These are phyloP conservation scores for Gossypium lobatum DNA, from an alignment of 441 rosid genomes.

Conservation along the genomic window DNA sequence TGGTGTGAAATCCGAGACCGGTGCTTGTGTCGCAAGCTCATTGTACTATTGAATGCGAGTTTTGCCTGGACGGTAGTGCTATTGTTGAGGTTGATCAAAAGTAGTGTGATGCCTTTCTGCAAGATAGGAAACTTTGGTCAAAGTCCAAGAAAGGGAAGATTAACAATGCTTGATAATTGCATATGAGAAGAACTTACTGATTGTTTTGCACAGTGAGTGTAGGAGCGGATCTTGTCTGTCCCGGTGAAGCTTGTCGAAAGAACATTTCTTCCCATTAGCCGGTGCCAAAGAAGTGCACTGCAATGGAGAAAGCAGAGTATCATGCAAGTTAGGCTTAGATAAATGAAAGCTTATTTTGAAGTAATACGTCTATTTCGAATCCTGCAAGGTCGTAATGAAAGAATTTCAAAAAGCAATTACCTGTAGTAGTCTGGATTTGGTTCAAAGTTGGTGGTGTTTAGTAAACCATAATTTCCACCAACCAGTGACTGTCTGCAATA, in stretches of 20 bases:
- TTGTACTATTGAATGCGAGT: conserved; percentile 36
- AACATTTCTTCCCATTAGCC: conserved; percentile 72
- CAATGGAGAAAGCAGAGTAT: conserved; percentile 24
- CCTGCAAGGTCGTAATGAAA: background rate
- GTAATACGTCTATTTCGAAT: background rate
- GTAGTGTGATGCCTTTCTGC: conserved; percentile 73
- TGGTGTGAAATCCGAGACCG: background rate
- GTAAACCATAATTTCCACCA: conserved; percentile 92
- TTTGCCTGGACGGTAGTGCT: conserved; percentile 42
- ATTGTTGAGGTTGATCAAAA: conserved; percentile 75
- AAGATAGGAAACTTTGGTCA: conserved; percentile 18
- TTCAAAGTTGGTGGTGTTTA: conserved; percentile 63
- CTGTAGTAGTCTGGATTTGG: conserved; percentile 98
- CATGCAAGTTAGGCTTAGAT: background rate
- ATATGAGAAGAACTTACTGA: conserved; percentile 38
- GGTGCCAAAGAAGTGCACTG: conserved; percentile 91
- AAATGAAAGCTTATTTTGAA: background rate
- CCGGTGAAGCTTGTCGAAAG: conserved; percentile 63
- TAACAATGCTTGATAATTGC: background rate
- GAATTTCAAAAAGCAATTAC: conserved; percentile 22
- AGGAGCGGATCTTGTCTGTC: conserved; percentile 55
- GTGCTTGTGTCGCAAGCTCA: conserved; percentile 22
- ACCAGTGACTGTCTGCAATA: conserved; percentile 89
- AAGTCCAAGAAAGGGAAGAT: background rate
- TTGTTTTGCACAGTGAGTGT: conserved; percentile 77